Evolutionary conservation across 371 early-diverging fungal species (phyloP).

Genomic region (Basidiobolus meristosporus): DNA sequence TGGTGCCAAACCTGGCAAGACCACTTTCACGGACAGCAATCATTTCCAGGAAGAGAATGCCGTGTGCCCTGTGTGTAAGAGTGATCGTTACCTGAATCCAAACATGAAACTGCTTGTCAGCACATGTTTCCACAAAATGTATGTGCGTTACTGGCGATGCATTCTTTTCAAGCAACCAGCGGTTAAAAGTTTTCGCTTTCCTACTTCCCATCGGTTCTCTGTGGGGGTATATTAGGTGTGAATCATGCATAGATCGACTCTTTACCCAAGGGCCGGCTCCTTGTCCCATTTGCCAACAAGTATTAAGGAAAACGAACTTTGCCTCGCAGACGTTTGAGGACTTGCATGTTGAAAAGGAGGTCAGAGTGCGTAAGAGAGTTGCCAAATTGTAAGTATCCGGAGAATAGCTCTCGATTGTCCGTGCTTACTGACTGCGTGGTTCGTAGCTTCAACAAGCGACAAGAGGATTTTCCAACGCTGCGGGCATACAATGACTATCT

Average conservation of each 20-base stretch:
- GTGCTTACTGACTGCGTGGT: background rate
- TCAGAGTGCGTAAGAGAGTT: slow-evolving; percentile 66
- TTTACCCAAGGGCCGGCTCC: slow-evolving; percentile 78
- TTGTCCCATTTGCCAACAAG: slow-evolving; percentile 77
- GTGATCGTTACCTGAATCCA: slow-evolving; percentile 86
- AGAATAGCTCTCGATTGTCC: background rate
- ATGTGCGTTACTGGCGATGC: slow-evolving; percentile 5
- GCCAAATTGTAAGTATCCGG: slow-evolving; percentile 38
- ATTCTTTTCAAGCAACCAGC: background rate
- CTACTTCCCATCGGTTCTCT: background rate
- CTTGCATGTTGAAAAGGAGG: slow-evolving; percentile 84
- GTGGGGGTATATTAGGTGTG: slow-evolving; percentile 48
- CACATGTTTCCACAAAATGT: slow-evolving; percentile 97
- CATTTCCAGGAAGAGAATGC: slow-evolving; percentile 37
- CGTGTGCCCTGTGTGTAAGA: slow-evolving; percentile 89
- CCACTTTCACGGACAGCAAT: no score
- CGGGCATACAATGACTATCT: slow-evolving; percentile 75
- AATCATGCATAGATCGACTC: slow-evolving; percentile 69
- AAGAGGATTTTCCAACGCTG: slow-evolving; percentile 68
- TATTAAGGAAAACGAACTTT: slow-evolving; percentile 68
- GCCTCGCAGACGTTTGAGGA: slow-evolving; percentile 85
- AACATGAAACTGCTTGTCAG: slow-evolving; percentile 82
- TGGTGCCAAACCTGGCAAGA: no score
- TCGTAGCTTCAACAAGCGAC: slow-evolving; percentile 71
- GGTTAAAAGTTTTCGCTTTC: no score